Evolutionary conservation across 2,329 filamentous ascomycete species (phyloP).

Genomic region (Nemania abortiva): DNA sequence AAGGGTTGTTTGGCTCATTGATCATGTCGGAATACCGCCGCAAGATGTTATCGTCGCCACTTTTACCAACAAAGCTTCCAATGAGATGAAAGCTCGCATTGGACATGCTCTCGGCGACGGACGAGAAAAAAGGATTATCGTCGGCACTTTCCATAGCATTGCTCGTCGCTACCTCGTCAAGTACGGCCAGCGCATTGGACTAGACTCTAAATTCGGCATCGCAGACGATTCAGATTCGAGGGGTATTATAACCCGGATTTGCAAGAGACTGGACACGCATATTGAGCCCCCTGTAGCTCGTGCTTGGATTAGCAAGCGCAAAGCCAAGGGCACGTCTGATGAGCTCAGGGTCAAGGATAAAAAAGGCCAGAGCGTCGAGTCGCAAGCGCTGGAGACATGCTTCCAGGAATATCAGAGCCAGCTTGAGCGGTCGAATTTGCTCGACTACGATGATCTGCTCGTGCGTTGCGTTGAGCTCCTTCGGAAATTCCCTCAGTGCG

Average conservation of each 20-base stretch:
- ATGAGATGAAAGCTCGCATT: constrained; percentile 92
- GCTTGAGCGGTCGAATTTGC: constrained; percentile 79
- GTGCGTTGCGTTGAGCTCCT: constrained; percentile 86
- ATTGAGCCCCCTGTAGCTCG: constrained; percentile 79
- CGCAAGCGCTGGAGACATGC: constrained; percentile 72
- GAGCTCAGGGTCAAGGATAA: constrained; percentile 58
- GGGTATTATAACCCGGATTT: constrained; percentile 83
- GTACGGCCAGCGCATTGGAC: constrained; percentile 86
- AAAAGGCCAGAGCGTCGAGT: constrained; percentile 56
- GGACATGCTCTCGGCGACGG: constrained; percentile 82
- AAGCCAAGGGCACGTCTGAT: constrained; percentile 65
- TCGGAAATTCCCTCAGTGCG: constrained; percentile 78
- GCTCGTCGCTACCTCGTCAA: constrained; percentile 83
- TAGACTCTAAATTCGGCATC: constrained; percentile 88
- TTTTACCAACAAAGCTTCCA: constrained; percentile 95
- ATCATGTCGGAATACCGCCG: constrained; percentile 77
- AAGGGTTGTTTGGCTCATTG: constrained; percentile 88
- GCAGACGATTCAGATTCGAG: constrained; percentile 85
- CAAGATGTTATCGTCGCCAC: constrained; percentile 94
- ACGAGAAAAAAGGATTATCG: constrained; percentile 78
- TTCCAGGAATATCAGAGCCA: constrained; percentile 84
- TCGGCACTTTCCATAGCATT: constrained; percentile 97
- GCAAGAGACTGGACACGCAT: constrained; percentile 76
- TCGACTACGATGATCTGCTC: constrained; percentile 95
- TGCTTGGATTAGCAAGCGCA: constrained; percentile 79